Percentiles rank a stretch among this genome's conserved stretches.
These are phyloP conservation scores for Papilionanthe hybrid DNA, from an alignment of 116 monocot species.

Conservation along the genomic window DNA sequence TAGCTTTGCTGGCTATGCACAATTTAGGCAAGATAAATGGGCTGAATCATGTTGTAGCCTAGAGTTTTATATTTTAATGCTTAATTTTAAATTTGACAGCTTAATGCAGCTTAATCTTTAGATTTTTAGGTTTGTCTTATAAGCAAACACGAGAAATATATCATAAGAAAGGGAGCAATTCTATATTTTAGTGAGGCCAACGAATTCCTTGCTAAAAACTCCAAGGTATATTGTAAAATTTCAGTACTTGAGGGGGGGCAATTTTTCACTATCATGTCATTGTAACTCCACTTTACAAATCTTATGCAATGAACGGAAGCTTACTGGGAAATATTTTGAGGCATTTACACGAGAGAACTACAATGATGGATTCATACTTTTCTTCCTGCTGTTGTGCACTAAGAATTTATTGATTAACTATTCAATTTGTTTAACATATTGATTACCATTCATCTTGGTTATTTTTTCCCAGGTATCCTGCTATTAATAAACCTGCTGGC, in stretches of 20 bases:
- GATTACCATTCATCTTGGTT: conserved; percentile 1
- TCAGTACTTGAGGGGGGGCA: neutral
- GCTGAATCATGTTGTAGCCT: neutral
- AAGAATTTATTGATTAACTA: neutral
- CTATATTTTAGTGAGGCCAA: neutral
- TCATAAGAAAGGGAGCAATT: neutral
- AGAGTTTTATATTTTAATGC: neutral
- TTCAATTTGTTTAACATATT: neutral
- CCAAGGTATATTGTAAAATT: neutral
- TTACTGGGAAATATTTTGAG: neutral
- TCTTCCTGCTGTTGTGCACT: neutral
- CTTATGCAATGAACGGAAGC: neutral
- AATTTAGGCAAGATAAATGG: neutral
- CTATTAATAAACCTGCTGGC: conserved; percentile 96
- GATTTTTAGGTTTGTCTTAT: neutral
- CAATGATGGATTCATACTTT: neutral
- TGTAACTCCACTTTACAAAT: neutral
- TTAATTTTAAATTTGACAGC: neutral
- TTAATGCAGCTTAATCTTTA: neutral
- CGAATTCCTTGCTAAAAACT: neutral
- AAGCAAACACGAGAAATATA: neutral
- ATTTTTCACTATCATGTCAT: too few relatives aligned
- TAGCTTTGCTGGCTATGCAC: neutral
- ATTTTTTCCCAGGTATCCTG: conserved; percentile 73
- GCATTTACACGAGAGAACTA: neutral